Conservation (phyloP, 139 green algal species). For the Ulvella scutata region DNA sequence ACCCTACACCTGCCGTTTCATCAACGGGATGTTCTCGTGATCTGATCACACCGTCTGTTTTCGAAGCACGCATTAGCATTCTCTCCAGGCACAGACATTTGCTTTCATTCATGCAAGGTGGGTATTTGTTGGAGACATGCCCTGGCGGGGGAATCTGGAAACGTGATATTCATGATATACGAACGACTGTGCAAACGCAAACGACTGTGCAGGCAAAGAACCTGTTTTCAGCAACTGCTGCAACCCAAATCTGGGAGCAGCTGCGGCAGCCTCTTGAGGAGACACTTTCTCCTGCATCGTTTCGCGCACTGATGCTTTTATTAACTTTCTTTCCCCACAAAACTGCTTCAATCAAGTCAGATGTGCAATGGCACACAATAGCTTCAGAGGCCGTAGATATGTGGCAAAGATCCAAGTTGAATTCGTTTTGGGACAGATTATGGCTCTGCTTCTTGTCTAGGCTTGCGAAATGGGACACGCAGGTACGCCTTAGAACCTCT, state of each 20-base stretch:
- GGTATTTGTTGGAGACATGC: too few species aligned
- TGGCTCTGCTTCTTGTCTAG: background rate
- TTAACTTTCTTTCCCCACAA: background rate
- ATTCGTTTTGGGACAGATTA: background rate
- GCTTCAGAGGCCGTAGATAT: background rate
- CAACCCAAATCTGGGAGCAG: background rate
- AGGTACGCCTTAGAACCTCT: background rate
- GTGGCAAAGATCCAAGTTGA: background rate
- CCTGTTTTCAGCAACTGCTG: background rate
- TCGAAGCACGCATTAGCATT: too few species aligned
- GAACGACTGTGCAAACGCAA: background rate
- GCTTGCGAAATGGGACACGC: background rate
- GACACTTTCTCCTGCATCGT: background rate
- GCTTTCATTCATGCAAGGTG: too few species aligned
- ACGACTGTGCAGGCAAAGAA: background rate
- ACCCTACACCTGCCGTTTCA: background rate
- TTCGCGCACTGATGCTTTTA: background rate
- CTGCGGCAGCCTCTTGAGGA: background rate
- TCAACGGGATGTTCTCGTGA: background rate
- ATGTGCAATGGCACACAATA: background rate
- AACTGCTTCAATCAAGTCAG: background rate
- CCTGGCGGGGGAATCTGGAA: background rate
- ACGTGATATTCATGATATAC: background rate
- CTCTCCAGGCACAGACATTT: too few species aligned
- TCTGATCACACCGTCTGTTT: too few species aligned